A percentile compares a stretch with the other conserved stretches of the same genome.
These are phyloP conservation scores for Phialophora macrospora DNA, from an alignment of 2,329 filamentous ascomycete species.

Conservation along the genomic window DNA sequence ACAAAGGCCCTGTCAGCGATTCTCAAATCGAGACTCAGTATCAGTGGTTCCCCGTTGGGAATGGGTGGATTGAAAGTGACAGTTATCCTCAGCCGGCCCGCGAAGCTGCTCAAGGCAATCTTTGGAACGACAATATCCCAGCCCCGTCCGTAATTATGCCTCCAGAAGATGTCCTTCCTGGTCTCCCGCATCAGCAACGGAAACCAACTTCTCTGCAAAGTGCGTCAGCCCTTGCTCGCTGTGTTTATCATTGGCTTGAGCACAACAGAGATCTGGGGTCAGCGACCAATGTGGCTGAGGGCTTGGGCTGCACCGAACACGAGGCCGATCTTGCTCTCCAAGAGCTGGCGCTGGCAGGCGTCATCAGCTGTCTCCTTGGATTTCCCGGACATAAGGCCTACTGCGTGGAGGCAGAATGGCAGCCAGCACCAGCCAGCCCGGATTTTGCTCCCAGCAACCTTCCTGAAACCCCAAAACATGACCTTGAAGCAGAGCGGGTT, in stretches of 20 bases:
- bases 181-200: background rate
- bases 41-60: too few relatives aligned
- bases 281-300: background rate
- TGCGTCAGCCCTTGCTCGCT: constrained; percentile 7
- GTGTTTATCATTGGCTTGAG: background rate
- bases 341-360: background rate
- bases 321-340: constrained; percentile 1
- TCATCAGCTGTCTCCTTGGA: background rate
- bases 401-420: background rate
- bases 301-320: background rate
- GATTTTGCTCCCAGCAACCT: background rate
- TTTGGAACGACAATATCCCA: background rate
- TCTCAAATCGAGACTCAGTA: background rate
- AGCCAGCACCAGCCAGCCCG: background rate
- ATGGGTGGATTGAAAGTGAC: background rate
- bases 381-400: background rate
- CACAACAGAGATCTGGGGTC: background rate
- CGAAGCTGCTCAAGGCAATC: background rate
- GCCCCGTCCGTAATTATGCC: background rate
- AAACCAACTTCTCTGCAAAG: background rate
- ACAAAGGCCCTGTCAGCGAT: background rate
- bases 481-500: background rate
- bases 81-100: background rate
- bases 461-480: background rate
- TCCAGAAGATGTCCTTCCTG: background rate